Evolutionary conservation across 2,329 filamentous ascomycete species (phyloP).

Genomic region (Aureobasidium lini): DNA sequence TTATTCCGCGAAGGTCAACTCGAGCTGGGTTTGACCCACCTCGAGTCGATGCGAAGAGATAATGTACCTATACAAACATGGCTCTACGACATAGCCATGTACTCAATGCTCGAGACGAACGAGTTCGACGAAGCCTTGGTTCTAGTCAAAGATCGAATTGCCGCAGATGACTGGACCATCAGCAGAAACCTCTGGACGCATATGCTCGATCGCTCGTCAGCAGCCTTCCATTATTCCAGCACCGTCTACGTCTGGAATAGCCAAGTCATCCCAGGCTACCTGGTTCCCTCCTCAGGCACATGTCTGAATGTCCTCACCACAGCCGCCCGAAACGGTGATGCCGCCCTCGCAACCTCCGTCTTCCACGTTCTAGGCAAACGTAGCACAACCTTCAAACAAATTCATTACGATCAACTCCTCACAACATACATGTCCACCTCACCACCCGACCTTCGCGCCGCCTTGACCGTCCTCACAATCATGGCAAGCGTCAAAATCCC

Average conservation of each 20-base stretch:
- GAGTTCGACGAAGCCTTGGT: constrained; percentile 72
- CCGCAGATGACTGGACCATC: constrained; percentile 35
- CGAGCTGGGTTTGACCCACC: constrained; percentile 65
- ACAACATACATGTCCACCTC: constrained; percentile 57
- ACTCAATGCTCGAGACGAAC: constrained; percentile 60
- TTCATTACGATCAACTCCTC: constrained; percentile 75
- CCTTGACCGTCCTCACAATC: constrained; percentile 63
- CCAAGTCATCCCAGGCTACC: constrained; percentile 50
- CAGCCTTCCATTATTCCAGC: constrained; percentile 50
- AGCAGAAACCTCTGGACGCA: constrained; percentile 58
- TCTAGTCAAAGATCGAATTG: constrained; percentile 54
- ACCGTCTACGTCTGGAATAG: constrained; percentile 65
- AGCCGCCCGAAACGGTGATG: constrained; percentile 62
- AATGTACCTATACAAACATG: constrained; percentile 55
- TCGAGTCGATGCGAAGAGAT: constrained; percentile 59
- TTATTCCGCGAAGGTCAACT: constrained; percentile 74
- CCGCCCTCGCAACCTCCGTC: constrained; percentile 61
- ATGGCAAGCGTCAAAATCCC: constrained; percentile 60
- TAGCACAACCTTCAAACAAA: constrained; percentile 49
- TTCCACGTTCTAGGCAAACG: constrained; percentile 57
- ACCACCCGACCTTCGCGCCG: constrained; percentile 51
- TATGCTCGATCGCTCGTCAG: constrained; percentile 67
- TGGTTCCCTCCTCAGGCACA: constrained; percentile 58
- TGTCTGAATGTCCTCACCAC: constrained; percentile 63
- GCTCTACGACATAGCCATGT: constrained; percentile 72